phyloP scores from a whole-genome alignment of 306 rosid genomes.

The Citrullus amarus region DNA sequence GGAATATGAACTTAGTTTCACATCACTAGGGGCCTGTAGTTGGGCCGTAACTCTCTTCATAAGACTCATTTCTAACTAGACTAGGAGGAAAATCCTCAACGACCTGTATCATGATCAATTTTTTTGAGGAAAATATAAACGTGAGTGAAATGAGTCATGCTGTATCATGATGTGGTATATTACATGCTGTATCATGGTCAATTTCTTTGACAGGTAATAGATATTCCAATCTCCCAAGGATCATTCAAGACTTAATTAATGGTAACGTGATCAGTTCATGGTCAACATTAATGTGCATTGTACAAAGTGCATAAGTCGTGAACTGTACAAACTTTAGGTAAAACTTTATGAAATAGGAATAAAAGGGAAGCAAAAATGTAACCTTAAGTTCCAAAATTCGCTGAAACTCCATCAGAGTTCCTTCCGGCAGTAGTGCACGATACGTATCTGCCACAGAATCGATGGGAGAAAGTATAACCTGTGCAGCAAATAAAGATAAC shows the following conservation, averaged over 20 bases:
- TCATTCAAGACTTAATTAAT: neutral
- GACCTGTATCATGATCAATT: neutral
- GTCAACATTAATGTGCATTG: neutral
- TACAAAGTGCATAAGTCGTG: neutral
- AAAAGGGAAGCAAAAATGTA: conserved; percentile 8
- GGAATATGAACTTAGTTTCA: neutral
- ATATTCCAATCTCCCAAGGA: neutral
- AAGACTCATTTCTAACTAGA: neutral
- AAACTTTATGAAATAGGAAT: neutral
- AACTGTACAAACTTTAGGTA: neutral
- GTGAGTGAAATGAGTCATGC: neutral
- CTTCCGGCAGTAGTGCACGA: conserved; percentile 94
- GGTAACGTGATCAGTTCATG: neutral
- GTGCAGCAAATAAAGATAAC: conserved; percentile 11
- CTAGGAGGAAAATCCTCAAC: neutral
- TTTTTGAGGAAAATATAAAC: neutral
- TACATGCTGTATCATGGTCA: too few relatives aligned
- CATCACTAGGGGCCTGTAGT: neutral
- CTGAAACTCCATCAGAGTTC: conserved; percentile 98
- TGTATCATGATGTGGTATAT: too few relatives aligned
- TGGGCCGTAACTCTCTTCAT: neutral
- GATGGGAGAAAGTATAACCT: conserved; percentile 93
- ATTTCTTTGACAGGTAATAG: neutral
- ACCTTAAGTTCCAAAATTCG: conserved; percentile 97
- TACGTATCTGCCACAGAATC: conserved; percentile 97